Evolutionary conservation across 331 rosid species (phyloP), one percentile per base, ranked within the genome.

Genomic region (Ulmus americana): DNA sequence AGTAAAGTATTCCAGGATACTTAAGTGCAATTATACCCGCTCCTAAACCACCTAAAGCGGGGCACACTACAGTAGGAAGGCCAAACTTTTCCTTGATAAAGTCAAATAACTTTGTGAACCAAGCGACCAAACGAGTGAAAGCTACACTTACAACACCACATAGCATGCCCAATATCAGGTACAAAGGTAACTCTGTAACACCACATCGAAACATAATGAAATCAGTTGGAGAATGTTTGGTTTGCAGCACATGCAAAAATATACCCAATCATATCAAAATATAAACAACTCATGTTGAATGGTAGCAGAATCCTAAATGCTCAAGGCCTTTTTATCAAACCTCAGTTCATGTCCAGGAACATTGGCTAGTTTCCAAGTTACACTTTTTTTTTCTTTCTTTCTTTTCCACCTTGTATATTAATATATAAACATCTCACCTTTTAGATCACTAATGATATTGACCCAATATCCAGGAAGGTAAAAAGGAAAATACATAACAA

Each of bases 81-180:
- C 88, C 95, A 65, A 85, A 87, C 57, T 63, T 85, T 71, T 94
- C 99, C 88, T 87, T 86, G 76, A 87, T 79, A 67, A 68, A 61
- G 56, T 87, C 95, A 65, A 94, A 94, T 2, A 59, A 80, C 66
- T 82, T 76, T 61, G 73, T 77, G 81, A 94, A 94, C 97, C 95
- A 94, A 76, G 82, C 78, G 75, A 87, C 95, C 82, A 94, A 81
- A 49, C 91, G 95, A 66, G 79, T 82, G 71, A 94, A 85, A 75
- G 48, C 97, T 52, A 90, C 99, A 70, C 99, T 94, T 56, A 94
- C 96, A 72, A 81, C 85, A 68, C 97, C 99, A 60, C 99, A 94
- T 16, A 94, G 85, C 99, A 94, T 94, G 81, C 99, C 99, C 88
- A 94, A 64, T 83, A 94, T 94, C 75, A 94, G 79, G 83, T 94